phyloP scores from a whole-genome alignment of 177 flowering plant species.

The Vitis hybrid region DNA sequence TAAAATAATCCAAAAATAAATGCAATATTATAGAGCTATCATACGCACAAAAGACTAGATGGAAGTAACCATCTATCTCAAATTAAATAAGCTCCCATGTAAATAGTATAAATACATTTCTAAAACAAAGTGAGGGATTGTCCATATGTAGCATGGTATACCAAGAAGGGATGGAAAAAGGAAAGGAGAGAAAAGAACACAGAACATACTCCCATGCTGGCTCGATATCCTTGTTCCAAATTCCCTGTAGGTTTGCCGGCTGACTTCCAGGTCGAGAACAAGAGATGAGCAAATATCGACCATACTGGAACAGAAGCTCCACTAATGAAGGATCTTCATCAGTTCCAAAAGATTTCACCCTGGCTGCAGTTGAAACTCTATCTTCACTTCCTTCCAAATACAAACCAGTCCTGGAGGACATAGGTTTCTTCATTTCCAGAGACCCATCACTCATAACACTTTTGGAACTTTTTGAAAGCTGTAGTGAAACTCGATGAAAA shows the following conservation, averaged over 20 bases:
- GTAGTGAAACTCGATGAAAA: slow-evolving; percentile 83
- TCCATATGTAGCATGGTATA: not conserved
- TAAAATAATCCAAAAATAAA: too few species aligned
- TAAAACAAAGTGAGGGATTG: too few species aligned
- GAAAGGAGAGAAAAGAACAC: not conserved
- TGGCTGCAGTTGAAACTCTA: slow-evolving; percentile 54
- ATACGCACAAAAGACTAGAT: too few species aligned
- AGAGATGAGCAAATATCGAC: slow-evolving; percentile 89
- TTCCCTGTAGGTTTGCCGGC: slow-evolving; percentile 86
- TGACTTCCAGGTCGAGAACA: slow-evolving; percentile 94
- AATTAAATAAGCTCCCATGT: too few species aligned
- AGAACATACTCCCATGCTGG: slow-evolving; percentile 94
- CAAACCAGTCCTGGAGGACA: slow-evolving; percentile 10
- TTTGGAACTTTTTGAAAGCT: slow-evolving; percentile 58
- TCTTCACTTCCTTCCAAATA: slow-evolving; percentile 12
- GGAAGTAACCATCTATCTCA: too few species aligned
- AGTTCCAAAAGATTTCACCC: slow-evolving; percentile 75
- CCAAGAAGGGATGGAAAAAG: not conserved
- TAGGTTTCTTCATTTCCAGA: slow-evolving; percentile 16
- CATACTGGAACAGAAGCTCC: slow-evolving; percentile 89
- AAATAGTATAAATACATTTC: too few species aligned
- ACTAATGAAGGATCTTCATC: slow-evolving; percentile 95
- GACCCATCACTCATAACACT: slow-evolving; percentile 16
- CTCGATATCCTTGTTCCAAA: slow-evolving; percentile 80
- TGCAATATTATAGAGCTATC: too few species aligned